These are phyloP conservation scores for Acanthamoeba triangularis DNA, from an alignment of 208 protist species.

Conservation along the genomic window DNA sequence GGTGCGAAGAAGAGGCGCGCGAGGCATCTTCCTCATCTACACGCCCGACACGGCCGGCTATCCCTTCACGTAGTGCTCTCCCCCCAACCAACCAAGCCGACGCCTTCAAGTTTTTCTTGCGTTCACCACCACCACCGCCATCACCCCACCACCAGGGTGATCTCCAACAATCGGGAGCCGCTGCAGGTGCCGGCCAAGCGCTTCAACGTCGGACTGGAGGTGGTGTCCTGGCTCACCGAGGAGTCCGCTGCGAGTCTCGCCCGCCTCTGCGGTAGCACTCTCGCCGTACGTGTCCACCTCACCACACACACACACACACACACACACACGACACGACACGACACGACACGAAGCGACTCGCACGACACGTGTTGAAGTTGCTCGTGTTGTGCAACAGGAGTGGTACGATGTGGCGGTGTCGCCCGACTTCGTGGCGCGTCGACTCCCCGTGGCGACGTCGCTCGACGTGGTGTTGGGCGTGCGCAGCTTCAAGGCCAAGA, in stretches of 20 bases:
- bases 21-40: slow-evolving; percentile 58
- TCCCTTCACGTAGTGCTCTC: not conserved
- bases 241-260: not conserved
- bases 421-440: not conserved
- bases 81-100: not conserved
- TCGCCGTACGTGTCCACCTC: not conserved
- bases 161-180: slow-evolving; percentile 50
- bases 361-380: not conserved
- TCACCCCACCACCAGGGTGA: not conserved
- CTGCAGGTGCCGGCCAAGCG: not conserved
- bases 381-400: not conserved
- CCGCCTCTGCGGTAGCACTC: not conserved
- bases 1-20: not conserved
- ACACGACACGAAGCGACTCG: too few relatives aligned
- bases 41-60: slow-evolving; percentile 45
- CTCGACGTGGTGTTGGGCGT: slow-evolving; percentile 3
- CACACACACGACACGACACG: too few relatives aligned
- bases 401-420: not conserved
- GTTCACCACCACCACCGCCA: too few relatives aligned
- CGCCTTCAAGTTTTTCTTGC: not conserved
- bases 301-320: too few relatives aligned
- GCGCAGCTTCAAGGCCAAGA: slow-evolving; percentile 23
- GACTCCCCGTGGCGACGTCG: not conserved
- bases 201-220: not conserved
- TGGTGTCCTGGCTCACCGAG: slow-evolving; percentile 30